Conservation (phyloP, 2,329 filamentous ascomycete species). For the Microdochium paspali region DNA sequence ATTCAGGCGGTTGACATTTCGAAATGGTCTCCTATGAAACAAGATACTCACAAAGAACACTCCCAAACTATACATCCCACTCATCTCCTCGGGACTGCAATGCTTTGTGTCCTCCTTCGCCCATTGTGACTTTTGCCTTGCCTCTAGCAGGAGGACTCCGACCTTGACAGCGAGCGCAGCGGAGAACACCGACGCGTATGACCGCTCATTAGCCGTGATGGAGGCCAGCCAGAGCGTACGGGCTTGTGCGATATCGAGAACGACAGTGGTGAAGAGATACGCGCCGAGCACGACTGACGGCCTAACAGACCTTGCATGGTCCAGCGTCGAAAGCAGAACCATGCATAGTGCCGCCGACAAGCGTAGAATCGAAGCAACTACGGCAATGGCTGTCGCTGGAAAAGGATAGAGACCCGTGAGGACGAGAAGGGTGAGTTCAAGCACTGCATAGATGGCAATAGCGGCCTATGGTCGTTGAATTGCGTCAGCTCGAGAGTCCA, state of each 20-base stretch:
- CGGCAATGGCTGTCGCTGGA: slow-evolving; percentile 2
- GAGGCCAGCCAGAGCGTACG: slow-evolving; percentile 20
- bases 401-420: slow-evolving; percentile 3
- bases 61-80: slow-evolving; percentile 22
- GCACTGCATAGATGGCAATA: slow-evolving; percentile 7
- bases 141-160: slow-evolving; percentile 10
- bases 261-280: slow-evolving; percentile 29
- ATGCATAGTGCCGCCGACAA: slow-evolving; percentile 8
- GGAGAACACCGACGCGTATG: slow-evolving; percentile 8
- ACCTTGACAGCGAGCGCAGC: slow-evolving; percentile 9
- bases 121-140: slow-evolving; percentile 9
- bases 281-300: slow-evolving; percentile 32
- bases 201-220: slow-evolving; percentile 1
- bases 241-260: slow-evolving; percentile 32
- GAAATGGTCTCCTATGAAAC: background rate
- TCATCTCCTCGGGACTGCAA: slow-evolving; percentile 23
- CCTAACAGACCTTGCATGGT: slow-evolving; percentile 15
- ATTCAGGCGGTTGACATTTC: too few relatives aligned
- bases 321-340: slow-evolving; percentile 9
- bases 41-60: slow-evolving; percentile 13
- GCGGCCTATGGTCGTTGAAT: slow-evolving; percentile 5
- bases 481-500: too few relatives aligned
- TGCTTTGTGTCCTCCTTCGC: slow-evolving; percentile 6
- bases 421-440: slow-evolving; percentile 7
- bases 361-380: slow-evolving; percentile 7